Evolutionary conservation across 2,329 filamentous ascomycete genomes (phyloP).

Genomic region (Pseudogymnoascus sp.): DNA sequence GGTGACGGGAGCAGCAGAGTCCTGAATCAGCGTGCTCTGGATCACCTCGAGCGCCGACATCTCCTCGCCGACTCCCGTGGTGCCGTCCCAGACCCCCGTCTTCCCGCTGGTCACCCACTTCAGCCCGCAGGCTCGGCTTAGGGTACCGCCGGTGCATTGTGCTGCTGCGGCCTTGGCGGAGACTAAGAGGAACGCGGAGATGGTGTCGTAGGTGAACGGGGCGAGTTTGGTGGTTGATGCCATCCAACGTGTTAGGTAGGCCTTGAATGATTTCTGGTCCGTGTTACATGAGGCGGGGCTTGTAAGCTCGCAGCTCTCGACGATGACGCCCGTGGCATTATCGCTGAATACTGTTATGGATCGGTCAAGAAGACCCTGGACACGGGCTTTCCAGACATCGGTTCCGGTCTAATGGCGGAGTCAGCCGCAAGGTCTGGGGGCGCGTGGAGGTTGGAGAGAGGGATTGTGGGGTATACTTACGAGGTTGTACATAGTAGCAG

Average conservation of each 20-base stretch:
- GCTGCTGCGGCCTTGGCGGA: slow-evolving; percentile 47
- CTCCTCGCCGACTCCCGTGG: slow-evolving; percentile 45
- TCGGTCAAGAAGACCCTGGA: slow-evolving; percentile 27
- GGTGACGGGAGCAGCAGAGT: slow-evolving; percentile 33
- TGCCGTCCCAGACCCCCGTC: slow-evolving; percentile 32
- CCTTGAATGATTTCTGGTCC: slow-evolving; percentile 60
- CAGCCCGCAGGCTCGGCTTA: slow-evolving; percentile 36
- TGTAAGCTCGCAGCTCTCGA: slow-evolving; percentile 49
- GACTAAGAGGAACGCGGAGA: slow-evolving; percentile 42
- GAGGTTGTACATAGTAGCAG: slow-evolving; percentile 39
- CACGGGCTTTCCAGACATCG: slow-evolving; percentile 30
- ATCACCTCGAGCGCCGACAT: slow-evolving; percentile 48
- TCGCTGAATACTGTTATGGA: slow-evolving; percentile 29
- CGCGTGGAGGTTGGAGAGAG: slow-evolving; percentile 50
- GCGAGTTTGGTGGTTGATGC: slow-evolving; percentile 49
- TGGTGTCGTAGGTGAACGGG: slow-evolving; percentile 40
- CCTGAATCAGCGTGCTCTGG: slow-evolving; percentile 29
- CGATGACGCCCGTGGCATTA: slow-evolving; percentile 45
- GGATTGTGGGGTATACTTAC: slow-evolving; percentile 34
- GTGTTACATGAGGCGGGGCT: slow-evolving; percentile 42
- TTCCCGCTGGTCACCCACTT: slow-evolving; percentile 33
- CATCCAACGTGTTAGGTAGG: slow-evolving; percentile 53
- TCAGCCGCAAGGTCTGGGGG: neutral
- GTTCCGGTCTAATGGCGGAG: slow-evolving; percentile 29
- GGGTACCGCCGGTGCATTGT: slow-evolving; percentile 41